phyloP scores from a whole-genome alignment of 2,329 filamentous ascomycete species.

The Neonectria magnoliae region DNA sequence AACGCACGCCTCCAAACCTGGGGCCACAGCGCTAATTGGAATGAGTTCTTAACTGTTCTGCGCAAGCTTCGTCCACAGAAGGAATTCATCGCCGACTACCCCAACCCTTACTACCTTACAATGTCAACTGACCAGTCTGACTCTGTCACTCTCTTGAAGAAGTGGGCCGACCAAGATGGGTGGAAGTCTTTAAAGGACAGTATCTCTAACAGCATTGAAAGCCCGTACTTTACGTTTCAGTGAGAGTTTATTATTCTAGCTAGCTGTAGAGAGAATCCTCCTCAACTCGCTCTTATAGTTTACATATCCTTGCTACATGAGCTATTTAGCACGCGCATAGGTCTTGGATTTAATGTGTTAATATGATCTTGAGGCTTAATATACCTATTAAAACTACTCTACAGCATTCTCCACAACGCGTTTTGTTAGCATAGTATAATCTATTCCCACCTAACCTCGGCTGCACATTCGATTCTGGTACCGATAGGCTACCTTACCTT shows the following conservation, averaged over 20 bases:
- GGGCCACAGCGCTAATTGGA: constrained; percentile 20
- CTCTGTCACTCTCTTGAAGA: neutral
- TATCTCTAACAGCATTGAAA: constrained; percentile 2
- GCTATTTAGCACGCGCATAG: too few relatives aligned
- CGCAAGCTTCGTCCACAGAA: constrained; percentile 13
- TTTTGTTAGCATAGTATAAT: too few relatives aligned
- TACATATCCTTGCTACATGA: too few relatives aligned
- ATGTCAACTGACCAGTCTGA: constrained; percentile 10
- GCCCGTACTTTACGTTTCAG: neutral
- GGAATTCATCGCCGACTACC: constrained; percentile 16
- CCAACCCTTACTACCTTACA: constrained; percentile 1
- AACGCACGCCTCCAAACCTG: constrained; percentile 20
- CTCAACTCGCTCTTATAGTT: too few relatives aligned
- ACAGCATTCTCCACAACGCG: too few relatives aligned
- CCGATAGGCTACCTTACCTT: too few relatives aligned
- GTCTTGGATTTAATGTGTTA: too few relatives aligned
- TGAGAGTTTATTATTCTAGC: neutral
- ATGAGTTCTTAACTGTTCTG: constrained; percentile 17
- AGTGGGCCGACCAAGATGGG: neutral
- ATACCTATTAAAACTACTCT: too few relatives aligned
- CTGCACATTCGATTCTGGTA: too few relatives aligned
- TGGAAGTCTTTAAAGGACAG: neutral
- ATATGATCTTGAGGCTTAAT: too few relatives aligned
- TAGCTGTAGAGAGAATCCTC: too few relatives aligned
- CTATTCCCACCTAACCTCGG: too few relatives aligned